Base-by-base conservation (phyloP, 2,329 filamentous ascomycete genomes). In the Penicillium sp. region DNA sequence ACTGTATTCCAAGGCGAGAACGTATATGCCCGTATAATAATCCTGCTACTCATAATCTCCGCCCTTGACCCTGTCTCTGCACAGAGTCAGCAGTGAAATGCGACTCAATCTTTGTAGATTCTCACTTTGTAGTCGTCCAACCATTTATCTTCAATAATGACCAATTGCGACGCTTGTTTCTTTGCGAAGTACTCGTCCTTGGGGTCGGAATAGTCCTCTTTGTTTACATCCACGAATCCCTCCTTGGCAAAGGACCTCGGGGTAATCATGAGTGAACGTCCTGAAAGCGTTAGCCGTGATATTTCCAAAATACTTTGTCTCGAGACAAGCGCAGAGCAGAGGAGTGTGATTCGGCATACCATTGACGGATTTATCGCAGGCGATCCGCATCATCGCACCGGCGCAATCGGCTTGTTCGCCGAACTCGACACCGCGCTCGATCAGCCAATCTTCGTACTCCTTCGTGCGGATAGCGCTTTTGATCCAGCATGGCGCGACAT, bases 401-500 rank as follows among this genome's bases (percentile, higher is more conserved):
- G 42, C 42, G 13, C 42, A 46, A 23, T 46, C 42, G 3, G 29
- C 42, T 12, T 46, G 42, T 25, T 46, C 42, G 6, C 42, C 42
- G 10, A 46, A 46, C 29, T 46, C 42, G 5, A 46, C 18, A 16
- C 42, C 42, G 1, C 18, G 42, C 12, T 46, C 42, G 6, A 46
- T 46, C n/a, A 46, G 13, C 42, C 42, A 46, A 9, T 23, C 18
- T 18, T 46, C 42, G 18, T 46, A 46, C 12, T 46, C 42, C 42
- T 46, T 34, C 12, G 42, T 46, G 6, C 42, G 29, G 2, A 46
- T 46, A 23, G 42, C 42, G 29, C 42, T 46, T 13, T 34, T 46
- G 13, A 46, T 46, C 42, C 42, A 46, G n/a, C 76, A 78, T 9
- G 77, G 77, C 0, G 75, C 76, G 1, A 79, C 75, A 39, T 79